These are phyloP conservation scores for Paecilomyces formosus DNA, from an alignment of 2,329 filamentous ascomycete genomes.

Conservation along the genomic window DNA sequence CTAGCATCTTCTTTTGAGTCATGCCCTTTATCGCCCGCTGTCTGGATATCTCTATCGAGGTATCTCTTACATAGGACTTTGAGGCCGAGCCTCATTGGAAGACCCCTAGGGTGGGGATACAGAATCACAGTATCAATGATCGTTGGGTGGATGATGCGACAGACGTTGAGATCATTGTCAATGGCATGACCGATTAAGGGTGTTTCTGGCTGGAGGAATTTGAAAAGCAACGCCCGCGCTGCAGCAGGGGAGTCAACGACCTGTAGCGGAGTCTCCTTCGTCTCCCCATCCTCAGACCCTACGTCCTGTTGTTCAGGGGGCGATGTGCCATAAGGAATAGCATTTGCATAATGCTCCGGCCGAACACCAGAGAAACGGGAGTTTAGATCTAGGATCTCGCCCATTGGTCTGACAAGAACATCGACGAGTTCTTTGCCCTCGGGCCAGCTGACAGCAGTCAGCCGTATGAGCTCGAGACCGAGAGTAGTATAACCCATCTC, in stretches of 20 bases:
- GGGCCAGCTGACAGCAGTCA: constrained; percentile 88
- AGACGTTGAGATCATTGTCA: constrained; percentile 87
- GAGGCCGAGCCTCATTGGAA: constrained; percentile 73
- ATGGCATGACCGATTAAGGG: constrained; percentile 87
- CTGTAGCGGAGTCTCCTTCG: constrained; percentile 45
- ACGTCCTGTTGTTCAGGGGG: constrained; percentile 14
- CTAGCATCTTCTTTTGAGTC: constrained; percentile 89
- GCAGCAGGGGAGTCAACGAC: constrained; percentile 68
- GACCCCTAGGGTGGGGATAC: constrained; percentile 67
- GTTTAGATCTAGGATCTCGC: constrained; percentile 83
- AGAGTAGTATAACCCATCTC: constrained; percentile 94
- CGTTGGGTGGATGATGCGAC: constrained; percentile 75
- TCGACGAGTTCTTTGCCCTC: constrained; percentile 68
- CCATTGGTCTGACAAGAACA: constrained; percentile 73
- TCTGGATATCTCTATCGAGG: constrained; percentile 72
- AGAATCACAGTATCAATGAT: constrained; percentile 81
- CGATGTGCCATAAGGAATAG: constrained; percentile 47
- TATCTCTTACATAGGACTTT: constrained; percentile 63
- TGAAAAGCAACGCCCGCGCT: constrained; percentile 72
- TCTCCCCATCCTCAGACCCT: constrained; percentile 13
- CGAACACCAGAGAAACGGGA: constrained; percentile 85
- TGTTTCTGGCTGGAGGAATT: constrained; percentile 65
- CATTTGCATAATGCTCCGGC: constrained; percentile 65
- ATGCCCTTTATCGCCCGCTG: constrained; percentile 60
- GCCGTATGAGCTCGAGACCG: constrained; percentile 79